Evolutionary conservation across 176 grass and related monocot genomes (phyloP).

Genomic region (Zizania latifolia): DNA sequence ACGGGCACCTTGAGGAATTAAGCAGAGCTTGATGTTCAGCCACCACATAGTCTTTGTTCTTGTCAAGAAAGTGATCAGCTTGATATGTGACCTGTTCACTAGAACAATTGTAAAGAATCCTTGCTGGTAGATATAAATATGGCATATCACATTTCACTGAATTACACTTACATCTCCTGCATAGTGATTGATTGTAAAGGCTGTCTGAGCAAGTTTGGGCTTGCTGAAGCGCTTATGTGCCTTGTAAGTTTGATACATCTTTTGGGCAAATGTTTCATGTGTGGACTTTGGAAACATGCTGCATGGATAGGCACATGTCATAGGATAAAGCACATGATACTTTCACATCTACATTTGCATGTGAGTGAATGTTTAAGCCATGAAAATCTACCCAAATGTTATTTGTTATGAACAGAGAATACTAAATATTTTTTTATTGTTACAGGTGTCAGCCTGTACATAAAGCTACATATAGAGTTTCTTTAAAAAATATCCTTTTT

Average conservation of each 20-base stretch:
- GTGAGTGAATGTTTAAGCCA: not conserved
- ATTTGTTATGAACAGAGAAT: not conserved
- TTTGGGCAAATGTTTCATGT: conserved; percentile 92
- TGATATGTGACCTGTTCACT: conserved; percentile 79
- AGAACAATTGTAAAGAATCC: conserved; percentile 9
- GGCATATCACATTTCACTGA: not conserved
- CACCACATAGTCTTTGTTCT: conserved; percentile 99
- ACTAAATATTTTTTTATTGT: not conserved
- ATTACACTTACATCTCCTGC: conserved; percentile 91
- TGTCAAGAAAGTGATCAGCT: conserved; percentile 90
- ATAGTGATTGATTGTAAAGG: conserved; percentile 93
- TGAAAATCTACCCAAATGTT: conserved; percentile 15
- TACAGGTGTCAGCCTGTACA: conserved; percentile 2
- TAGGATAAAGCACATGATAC: not conserved
- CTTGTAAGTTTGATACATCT: conserved; percentile 98
- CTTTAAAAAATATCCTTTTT: conserved; percentile 3
- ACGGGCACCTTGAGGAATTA: conserved; percentile 71
- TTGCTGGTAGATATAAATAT: not conserved
- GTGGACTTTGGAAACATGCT: conserved; percentile 99
- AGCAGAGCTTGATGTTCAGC: conserved; percentile 94
- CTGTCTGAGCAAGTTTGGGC: conserved; percentile 85
- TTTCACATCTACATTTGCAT: conserved; percentile 6
- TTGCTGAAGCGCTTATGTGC: conserved; percentile 83
- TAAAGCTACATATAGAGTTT: conserved; percentile 5
- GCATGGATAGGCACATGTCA: conserved; percentile 27